Evolutionary conservation across 768 basidiomycete genomes (phyloP), one percentile per base, ranked within the genome.

Genomic region (Tylopilus cervinicoccineus): DNA sequence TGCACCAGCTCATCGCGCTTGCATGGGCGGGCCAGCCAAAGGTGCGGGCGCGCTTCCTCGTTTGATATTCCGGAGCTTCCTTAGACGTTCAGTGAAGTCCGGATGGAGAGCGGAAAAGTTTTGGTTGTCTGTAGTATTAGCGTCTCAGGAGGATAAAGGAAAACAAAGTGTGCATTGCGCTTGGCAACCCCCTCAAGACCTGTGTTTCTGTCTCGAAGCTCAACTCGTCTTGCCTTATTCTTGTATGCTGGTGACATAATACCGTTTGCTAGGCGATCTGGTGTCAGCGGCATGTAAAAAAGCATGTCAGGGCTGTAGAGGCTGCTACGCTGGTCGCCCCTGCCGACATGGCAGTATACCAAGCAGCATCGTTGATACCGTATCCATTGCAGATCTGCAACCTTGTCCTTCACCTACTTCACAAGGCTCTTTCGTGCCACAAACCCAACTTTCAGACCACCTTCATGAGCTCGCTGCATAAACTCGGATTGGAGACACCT

Each of bases 391-490:
- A 60, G 40, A 47, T 66, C 60, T 0, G 52, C 48, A 2, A 60
- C 51, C 28, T 70, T 75, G 29, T 88, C 83, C 57, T 86, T 81
- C 37, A 97, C 63, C 83, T 87, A 97, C 43, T 94, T 93, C 31
- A 90, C 81, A 0, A 95, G 83, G 38, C 75, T 76, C 71, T 88
- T 91, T 52, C 93, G 74, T 68, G 96, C 93, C 32, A 97, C 90
- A 63, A 92, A 80, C 0, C 86, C 85, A 31, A 82, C 77, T 2
- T 80, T 73, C 27, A 93, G 69, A 1, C 89, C 87, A 36, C 76
- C 76, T 59, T 88, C 86, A 46, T 89, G 75, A 2, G 86, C 84
- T 58, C 88, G 84, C 62, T 84, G 86, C 80, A 95, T 83, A 69
- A 97, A 98, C 55, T 94, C 91, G 14, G 66, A 31, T 44, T 39